Conservation (phyloP, 306 rosid species). For the Parietaria judaica region DNA sequence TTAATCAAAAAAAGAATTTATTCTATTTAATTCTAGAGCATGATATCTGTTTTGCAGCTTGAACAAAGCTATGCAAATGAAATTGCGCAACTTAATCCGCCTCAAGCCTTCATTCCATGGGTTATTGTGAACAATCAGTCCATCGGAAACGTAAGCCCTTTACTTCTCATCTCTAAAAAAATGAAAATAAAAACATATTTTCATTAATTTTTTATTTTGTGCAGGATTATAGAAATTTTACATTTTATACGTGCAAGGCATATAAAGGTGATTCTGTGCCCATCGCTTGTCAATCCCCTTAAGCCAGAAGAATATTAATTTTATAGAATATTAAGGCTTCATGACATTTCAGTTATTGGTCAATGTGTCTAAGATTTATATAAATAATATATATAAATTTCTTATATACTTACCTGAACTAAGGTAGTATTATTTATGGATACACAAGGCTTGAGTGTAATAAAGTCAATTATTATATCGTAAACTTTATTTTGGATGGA, state of each 20-base stretch:
- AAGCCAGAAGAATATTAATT: no score
- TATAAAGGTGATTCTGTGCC: slow-evolving; percentile 10
- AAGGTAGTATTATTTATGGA: no score
- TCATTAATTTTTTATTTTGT: neutral
- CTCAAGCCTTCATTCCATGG: slow-evolving; percentile 44
- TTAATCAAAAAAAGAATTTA: neutral
- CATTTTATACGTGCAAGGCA: slow-evolving; percentile 15
- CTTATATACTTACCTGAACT: no score
- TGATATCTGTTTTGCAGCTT: slow-evolving; percentile 30
- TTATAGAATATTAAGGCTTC: slow-evolving; percentile 2
- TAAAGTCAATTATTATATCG: no score
- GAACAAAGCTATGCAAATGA: slow-evolving; percentile 29
- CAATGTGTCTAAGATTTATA: no score
- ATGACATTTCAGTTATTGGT: no score
- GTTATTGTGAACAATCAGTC: slow-evolving; percentile 49
- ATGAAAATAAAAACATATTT: no score
- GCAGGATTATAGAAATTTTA: slow-evolving; percentile 18
- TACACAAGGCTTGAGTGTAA: no score
- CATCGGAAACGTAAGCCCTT: slow-evolving; percentile 29
- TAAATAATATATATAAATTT: no score
- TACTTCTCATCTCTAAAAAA: no score
- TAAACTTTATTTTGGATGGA: no score
- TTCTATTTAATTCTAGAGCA: neutral
- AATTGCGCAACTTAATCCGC: slow-evolving; percentile 35
- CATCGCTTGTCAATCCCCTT: no score